phyloP scores from a whole-genome alignment of 768 basidiomycete genomes.

The Russula virescens region DNA sequence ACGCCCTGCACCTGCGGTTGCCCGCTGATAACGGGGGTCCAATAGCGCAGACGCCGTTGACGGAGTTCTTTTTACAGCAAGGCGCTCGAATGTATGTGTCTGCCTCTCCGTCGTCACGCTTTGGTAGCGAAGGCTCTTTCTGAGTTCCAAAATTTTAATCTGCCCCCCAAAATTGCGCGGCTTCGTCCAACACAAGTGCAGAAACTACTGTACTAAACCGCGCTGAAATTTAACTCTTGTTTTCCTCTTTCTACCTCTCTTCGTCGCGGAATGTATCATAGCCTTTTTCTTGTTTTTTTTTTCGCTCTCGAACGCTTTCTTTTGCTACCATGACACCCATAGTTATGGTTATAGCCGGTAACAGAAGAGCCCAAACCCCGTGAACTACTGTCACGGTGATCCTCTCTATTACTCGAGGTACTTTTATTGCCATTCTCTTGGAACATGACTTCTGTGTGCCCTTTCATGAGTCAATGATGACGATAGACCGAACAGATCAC shows the following conservation, averaged over 20 bases:
- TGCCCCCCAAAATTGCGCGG: conserved; percentile 1
- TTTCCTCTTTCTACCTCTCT: not conserved
- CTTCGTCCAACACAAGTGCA: conserved; percentile 5
- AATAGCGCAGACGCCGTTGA: conserved; percentile 46
- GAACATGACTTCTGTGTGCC: too few relatives aligned
- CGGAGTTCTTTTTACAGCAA: conserved; percentile 53
- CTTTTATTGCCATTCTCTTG: too few relatives aligned
- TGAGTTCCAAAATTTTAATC: conserved; percentile 19
- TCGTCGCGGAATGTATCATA: conserved; percentile 16
- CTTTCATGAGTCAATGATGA: too few relatives aligned
- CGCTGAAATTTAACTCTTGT: not conserved
- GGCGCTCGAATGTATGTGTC: conserved; percentile 53
- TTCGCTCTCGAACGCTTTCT: conserved; percentile 6
- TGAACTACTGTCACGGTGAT: too few relatives aligned
- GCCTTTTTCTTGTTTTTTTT: not conserved
- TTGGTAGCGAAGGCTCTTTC: conserved; percentile 20
- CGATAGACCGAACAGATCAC: too few relatives aligned
- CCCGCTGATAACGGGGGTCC: conserved; percentile 18
- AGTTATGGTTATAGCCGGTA: conserved; percentile 19
- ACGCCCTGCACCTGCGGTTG: conserved; percentile 9
- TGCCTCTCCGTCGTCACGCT: conserved; percentile 32
- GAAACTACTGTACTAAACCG: not conserved
- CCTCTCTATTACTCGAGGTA: too few relatives aligned
- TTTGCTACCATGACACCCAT: conserved; percentile 13
- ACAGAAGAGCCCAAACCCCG: too few relatives aligned